Evolutionary conservation across 2,329 filamentous ascomycete species (phyloP).

Genomic region (Simplicillium aogashimaense): DNA sequence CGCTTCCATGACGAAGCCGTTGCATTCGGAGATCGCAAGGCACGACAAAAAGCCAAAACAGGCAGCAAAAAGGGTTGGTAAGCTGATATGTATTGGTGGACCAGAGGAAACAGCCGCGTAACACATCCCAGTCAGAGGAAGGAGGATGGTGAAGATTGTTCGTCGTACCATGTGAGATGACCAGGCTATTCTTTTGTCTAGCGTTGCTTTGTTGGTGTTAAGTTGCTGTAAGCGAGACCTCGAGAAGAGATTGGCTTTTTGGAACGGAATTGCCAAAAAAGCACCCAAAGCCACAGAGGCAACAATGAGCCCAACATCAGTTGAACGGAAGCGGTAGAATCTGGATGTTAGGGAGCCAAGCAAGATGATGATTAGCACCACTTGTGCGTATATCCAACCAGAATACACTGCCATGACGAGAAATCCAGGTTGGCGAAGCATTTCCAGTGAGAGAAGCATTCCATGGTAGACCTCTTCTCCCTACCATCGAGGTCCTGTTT

Average conservation of each 20-base stretch:
- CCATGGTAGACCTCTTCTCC: constrained; percentile 67
- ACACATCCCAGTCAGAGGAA: constrained; percentile 56
- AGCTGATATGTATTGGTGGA: constrained; percentile 45
- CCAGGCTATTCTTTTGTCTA: constrained; percentile 55
- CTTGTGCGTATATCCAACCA: constrained; percentile 69
- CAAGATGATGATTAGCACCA: constrained; percentile 63
- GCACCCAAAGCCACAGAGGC: constrained; percentile 59
- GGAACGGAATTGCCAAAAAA: constrained; percentile 60
- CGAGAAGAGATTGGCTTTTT: constrained; percentile 61
- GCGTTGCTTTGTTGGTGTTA: constrained; percentile 57
- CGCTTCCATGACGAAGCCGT: constrained; percentile 69
- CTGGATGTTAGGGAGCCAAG: constrained; percentile 63
- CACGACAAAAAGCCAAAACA: constrained; percentile 61
- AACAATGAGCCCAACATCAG: constrained; percentile 57
- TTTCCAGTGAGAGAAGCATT: constrained; percentile 53
- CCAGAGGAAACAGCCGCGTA: constrained; percentile 61
- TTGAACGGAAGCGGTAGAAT: constrained; percentile 54
- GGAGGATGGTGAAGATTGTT: constrained; percentile 53
- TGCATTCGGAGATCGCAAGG: constrained; percentile 66
- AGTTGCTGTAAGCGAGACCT: constrained; percentile 49
- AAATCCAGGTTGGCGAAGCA: constrained; percentile 68
- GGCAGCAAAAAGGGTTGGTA: constrained; percentile 57
- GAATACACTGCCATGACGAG: constrained; percentile 62
- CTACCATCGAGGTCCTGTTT: constrained; percentile 67
- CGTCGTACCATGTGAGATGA: constrained; percentile 64